Conservation (phyloP, 2,329 filamentous ascomycete species). For the Achaetomium macrosporum region DNA sequence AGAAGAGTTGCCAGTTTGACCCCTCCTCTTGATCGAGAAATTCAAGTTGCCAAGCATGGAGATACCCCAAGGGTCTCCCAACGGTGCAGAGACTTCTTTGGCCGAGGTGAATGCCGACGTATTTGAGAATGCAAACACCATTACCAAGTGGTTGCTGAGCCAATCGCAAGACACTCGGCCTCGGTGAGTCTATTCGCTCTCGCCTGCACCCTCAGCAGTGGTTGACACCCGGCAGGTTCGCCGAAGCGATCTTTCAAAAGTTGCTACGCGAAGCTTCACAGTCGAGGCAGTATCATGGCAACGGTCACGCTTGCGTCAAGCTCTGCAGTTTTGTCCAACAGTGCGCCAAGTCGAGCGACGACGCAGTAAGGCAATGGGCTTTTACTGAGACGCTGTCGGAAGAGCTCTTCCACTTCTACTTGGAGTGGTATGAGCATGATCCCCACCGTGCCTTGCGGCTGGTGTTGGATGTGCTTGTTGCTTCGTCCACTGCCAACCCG, state of each 20-base stretch:
- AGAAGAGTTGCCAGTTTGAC: not conserved
- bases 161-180: constrained; percentile 14
- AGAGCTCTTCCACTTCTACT: constrained; percentile 54
- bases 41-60: constrained; percentile 17
- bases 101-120: constrained; percentile 11
- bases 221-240: constrained; percentile 26
- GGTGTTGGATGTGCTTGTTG: constrained; percentile 52
- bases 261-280: constrained; percentile 46
- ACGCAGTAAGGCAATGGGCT: constrained; percentile 41
- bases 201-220: not conserved
- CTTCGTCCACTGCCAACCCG: constrained; percentile 47
- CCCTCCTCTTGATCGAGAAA: not conserved
- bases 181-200: constrained; percentile 11
- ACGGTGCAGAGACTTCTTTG: constrained; percentile 6
- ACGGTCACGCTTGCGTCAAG: constrained; percentile 50
- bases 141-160: constrained; percentile 23
- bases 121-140: constrained; percentile 26
- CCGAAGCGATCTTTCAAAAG: constrained; percentile 40
- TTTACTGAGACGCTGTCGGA: constrained; percentile 45
- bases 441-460: constrained; percentile 59
- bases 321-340: constrained; percentile 59
- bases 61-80: not conserved
- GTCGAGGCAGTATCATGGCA: constrained; percentile 46
- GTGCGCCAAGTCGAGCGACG: constrained; percentile 45
- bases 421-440: constrained; percentile 63